A percentile compares a stretch with the other conserved stretches of the same genome.
Conservation (phyloP, 345 rosid species). For the Eucalyptus cloeziana region DNA sequence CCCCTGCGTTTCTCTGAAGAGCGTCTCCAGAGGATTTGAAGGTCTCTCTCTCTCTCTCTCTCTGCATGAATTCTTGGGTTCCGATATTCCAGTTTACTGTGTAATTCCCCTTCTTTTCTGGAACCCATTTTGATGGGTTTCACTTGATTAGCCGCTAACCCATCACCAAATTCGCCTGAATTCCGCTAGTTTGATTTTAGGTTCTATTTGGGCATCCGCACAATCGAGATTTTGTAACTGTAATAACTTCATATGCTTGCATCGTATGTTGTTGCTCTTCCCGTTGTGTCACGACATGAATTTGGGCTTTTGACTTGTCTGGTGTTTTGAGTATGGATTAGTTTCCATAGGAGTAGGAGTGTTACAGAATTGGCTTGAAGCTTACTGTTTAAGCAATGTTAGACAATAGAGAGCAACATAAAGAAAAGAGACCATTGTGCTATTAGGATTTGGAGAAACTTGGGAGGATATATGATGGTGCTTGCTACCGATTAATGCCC, state of each 20-base stretch:
- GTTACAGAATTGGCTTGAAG: neutral
- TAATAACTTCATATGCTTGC: neutral
- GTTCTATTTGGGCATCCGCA: neutral
- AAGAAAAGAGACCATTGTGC: neutral
- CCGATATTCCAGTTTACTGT: neutral
- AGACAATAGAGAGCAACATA: neutral
- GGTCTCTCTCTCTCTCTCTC: neutral
- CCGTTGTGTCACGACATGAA: neutral
- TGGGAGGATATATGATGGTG: neutral
- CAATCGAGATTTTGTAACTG: neutral
- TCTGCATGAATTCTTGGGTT: neutral
- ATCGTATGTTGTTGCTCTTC: neutral
- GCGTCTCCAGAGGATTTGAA: neutral
- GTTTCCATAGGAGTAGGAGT: neutral
- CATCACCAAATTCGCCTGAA: neutral
- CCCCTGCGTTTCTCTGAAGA: neutral
- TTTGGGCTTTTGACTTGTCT: neutral
- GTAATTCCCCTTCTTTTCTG: neutral
- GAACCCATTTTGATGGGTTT: neutral
- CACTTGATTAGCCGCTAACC: neutral
- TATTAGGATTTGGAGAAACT: neutral
- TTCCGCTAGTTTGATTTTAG: neutral
- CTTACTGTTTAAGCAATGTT: neutral
- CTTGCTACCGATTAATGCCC: neutral
- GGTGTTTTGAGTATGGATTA: neutral